These are phyloP conservation scores for Penicillium chermesinum DNA, from an alignment of 495 filamentous ascomycete species.

Conservation along the genomic window DNA sequence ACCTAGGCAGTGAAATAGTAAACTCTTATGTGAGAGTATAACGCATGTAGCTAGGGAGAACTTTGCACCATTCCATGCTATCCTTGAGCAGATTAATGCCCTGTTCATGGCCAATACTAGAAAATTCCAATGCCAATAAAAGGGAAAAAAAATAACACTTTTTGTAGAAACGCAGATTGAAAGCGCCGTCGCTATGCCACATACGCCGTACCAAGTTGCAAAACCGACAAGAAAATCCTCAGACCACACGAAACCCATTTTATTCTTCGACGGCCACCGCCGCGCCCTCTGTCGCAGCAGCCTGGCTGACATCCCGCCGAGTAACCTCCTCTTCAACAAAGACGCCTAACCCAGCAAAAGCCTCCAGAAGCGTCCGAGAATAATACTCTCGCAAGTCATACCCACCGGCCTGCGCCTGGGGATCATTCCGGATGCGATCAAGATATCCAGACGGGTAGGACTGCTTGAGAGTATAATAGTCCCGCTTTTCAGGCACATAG, in stretches of 20 bases:
- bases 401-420: slow-evolving; percentile 66
- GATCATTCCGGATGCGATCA: slow-evolving; percentile 54
- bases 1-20: too few species aligned
- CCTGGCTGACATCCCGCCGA: slow-evolving; percentile 28
- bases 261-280: slow-evolving; percentile 23
- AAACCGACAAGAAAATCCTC: neutral
- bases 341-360: slow-evolving; percentile 82
- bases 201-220: neutral
- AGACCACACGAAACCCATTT: neutral
- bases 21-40: too few species aligned
- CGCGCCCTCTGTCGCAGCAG: slow-evolving; percentile 29
- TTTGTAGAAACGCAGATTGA: too few species aligned
- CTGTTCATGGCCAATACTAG: too few species aligned
- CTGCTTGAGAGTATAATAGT: slow-evolving; percentile 64
- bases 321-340: slow-evolving; percentile 75
- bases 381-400: slow-evolving; percentile 80
- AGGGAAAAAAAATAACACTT: neutral
- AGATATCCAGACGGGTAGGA: slow-evolving; percentile 64
- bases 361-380: slow-evolving; percentile 72
- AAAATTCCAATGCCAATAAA: too few species aligned
- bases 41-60: too few species aligned
- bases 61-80: too few species aligned
- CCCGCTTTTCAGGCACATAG: slow-evolving; percentile 53
- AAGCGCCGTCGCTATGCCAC: slow-evolving; percentile 53
- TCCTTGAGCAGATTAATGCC: too few species aligned